phyloP scores from a whole-genome alignment of 768 basidiomycete genomes.

The Tylopilus felleus region DNA sequence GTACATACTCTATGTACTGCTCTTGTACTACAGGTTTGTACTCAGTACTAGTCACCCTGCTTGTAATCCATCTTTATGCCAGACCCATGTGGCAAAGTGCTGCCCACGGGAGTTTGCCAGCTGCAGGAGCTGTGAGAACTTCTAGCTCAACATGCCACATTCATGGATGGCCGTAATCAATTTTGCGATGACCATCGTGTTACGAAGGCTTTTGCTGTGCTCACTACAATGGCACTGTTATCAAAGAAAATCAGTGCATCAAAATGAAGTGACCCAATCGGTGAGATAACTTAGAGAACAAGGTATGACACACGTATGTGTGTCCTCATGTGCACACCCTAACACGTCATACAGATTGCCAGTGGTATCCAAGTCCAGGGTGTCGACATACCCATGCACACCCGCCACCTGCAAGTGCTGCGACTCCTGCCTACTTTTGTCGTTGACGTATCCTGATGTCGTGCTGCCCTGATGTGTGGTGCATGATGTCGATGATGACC shows the following conservation, averaged over 20 bases:
- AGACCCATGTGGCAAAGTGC: no score
- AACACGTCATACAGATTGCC: conserved; percentile 57
- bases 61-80: no score
- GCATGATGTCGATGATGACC: no score
- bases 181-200: conserved; percentile 99
- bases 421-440: no score
- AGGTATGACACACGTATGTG: conserved; percentile 47
- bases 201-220: conserved; percentile 95
- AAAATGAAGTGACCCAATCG: conserved; percentile 99
- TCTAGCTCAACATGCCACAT: conserved; percentile 32
- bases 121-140: no score
- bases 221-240: conserved; percentile 72
- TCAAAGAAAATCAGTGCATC: conserved; percentile 96
- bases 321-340: background rate
- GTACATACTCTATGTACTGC: no score
- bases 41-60: no score
- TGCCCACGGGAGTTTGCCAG: no score
- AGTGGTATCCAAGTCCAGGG: conserved; percentile 83
- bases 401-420: conserved; percentile 36
- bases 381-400: conserved; percentile 60
- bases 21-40: no score
- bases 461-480: no score
- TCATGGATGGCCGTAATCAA: conserved; percentile 79
- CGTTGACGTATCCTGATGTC: no score
- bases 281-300: conserved; percentile 98